Base-by-base conservation (phyloP, 768 basidiomycete species). In the Baorangia bicolor region DNA sequence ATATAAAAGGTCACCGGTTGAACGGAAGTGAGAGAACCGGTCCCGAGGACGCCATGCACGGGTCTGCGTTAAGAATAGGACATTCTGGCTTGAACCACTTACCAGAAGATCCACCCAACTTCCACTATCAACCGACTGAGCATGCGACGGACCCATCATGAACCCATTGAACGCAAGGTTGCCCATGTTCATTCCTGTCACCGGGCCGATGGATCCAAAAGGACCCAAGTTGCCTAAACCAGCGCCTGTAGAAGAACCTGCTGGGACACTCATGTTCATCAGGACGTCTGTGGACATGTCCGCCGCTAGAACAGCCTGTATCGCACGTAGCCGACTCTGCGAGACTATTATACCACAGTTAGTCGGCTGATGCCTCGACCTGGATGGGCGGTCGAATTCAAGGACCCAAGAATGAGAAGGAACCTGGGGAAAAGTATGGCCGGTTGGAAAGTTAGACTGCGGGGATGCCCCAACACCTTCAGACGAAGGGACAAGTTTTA, bases 281-380 rank as follows among this genome's bases (percentile, higher is more conserved):
- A 71, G 45, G 23, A 58, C 57, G 13, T 70, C 67, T 37, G 67
- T 18, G 12, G 61, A 61, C 44, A 60, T 50, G 35, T 63, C 58
- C 16, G 44, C 27, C 75, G 57, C 86, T 68, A 37, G 80, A 79
- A 64, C 86, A 81, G 39, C 87, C 60, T 89, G 88, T 50, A 92
- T 86, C 39, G 87, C 88, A 53, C 81, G 79, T 81, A 92, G 82
- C 44, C 87, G 79, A 20, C 80, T 79, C 69, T 91, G 89, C 58
- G 82, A 86, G 76, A 91, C 81, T 14, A 91, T 82, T 41, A 92
- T 67, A 21, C 90, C 90, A 40, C 64, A 67, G 33, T 64, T 64
- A 44, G 78, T 73, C 0, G 81, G 81, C 21, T 77, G 76, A 44
- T 77, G 73, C 37, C 59, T 59, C n/a, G 50, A 56, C 23, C 37